Evolutionary conservation across 768 basidiomycete species (phyloP), one percentile per base, ranked within the genome.

Genomic region (Boletus pseudo-olivaceus): DNA sequence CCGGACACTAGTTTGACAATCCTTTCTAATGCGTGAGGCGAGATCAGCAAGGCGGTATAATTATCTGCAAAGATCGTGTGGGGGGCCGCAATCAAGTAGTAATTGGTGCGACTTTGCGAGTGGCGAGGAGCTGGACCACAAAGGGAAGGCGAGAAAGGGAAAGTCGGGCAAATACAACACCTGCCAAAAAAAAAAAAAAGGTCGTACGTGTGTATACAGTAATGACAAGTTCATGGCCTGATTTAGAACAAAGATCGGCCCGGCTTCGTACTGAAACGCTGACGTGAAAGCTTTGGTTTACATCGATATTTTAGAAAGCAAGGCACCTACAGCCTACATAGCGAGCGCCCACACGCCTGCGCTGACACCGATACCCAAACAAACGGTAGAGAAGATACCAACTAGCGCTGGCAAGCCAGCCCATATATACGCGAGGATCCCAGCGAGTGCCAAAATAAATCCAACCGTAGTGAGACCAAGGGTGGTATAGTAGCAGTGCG

Each of bases 341-440:
- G 51, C 55, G 27, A 70, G 54, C 19, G 70, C 69, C 68, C 64
- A 70, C 17, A 72, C 9, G 5, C 43, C 49, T 3, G 58, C 56
- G 27, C 61, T 49, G 33, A 62, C 0, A 19, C 59, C 53, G 11
- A 68, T 12, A 7, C 63, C 64, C 19, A 71, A 47, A 54, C 66
- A 71, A 6, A 60, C 35, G 0, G 67, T 69, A 23, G 69, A 52
- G 7, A 63, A 67, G 17, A 72, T 59, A 37, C 70, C 67, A 33
- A 70, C 69, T 1, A 48, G n/a, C 27, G 35, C 26, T 7, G 58
- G 55, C 45, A 70, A 49, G 27, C 60, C 65, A 43, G 44, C 41
- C 69, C 69, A 70, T 39, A 55, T n/a, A 46, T 62, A 70, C 7
- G 54, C 14, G 17, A 67, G 57, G 49, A 70, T 63, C 11, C 70